Evolutionary conservation across 352 stramenopile genomes (phyloP), one percentile per base, ranked within the genome.

Genomic region (Globisporangium middletonii): DNA sequence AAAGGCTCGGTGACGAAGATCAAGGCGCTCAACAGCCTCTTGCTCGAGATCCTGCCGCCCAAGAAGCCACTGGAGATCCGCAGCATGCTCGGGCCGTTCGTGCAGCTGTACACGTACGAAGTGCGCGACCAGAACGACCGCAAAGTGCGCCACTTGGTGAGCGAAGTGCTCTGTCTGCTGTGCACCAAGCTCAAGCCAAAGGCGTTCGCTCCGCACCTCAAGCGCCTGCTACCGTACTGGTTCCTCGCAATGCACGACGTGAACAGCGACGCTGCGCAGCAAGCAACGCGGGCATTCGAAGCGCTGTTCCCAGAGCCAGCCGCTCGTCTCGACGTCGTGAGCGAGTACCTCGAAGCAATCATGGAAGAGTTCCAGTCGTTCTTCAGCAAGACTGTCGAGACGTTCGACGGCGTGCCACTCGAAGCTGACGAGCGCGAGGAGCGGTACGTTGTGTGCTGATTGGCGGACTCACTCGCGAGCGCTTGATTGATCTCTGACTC

Each of bases 81-180:
- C 42, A 69, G 57, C 19, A 87, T 91, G 77, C 63, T 94, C 4
- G 81, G 83, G 13, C 79, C 89, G 45, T 94, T 85, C 60, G 75
- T 77, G 55, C 79, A 92, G 47, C 66, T 92, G 28, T 94, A 92
- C 57, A 77, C 79, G 30, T 79, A 83, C 41, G 79, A 92, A 62
- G 83, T 94, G 65, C 77, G 78, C 54, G 81, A 94, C 65, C 79
- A 92, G 59, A 94, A 94, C 53, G 83, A 94, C 63, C 69, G 78
- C 38, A 90, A 88, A 55, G 81, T 94, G 50, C 83, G 83, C 4
- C 78, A 91, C 28, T 49, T 91, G 53, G 62, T 88, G 15, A 92
- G 86, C 47, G 75, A 92, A 59, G 80, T 92, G 63, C 68, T 94
- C 58, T 65, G 73, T 23, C 57, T 64, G 47, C 53, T 90, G 26